Percentiles rank a stretch among this genome's conserved stretches.
phyloP scores from a whole-genome alignment of 768 basidiomycete species.

The Leccinum olivaceopallidum region DNA sequence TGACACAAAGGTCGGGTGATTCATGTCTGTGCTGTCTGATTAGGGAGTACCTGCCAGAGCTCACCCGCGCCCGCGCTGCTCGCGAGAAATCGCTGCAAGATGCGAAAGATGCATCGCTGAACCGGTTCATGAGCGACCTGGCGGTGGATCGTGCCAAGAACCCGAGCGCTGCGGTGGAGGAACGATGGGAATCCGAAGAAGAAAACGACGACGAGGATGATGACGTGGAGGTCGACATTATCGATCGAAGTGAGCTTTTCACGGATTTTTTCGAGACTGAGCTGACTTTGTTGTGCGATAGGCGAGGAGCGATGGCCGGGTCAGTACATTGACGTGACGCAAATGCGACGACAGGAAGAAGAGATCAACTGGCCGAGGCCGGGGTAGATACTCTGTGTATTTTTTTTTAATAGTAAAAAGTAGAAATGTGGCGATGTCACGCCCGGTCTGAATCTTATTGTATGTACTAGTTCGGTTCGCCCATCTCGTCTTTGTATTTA shows the following conservation, averaged over 20 bases:
- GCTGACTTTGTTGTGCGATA: constrained; percentile 29
- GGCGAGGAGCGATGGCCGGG: constrained; percentile 72
- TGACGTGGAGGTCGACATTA: constrained; percentile 52
- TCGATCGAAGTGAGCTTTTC: constrained; percentile 65
- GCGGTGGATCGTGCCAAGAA: constrained; percentile 68
- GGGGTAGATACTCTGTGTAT: constrained; percentile 35
- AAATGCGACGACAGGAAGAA: constrained; percentile 54
- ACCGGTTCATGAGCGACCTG: constrained; percentile 77
- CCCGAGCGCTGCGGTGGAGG: constrained; percentile 53
- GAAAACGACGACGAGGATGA: constrained; percentile 59
- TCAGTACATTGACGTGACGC: constrained; percentile 75
- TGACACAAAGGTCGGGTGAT: constrained; percentile 8
- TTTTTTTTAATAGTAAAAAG: neutral
- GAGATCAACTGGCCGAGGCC: constrained; percentile 75
- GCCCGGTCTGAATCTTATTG: constrained; percentile 7
- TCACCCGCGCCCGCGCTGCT: constrained; percentile 65
- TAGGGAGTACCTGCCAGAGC: constrained; percentile 91
- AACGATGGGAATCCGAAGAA: constrained; percentile 63
- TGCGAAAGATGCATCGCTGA: constrained; percentile 75
- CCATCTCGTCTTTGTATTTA: constrained; percentile 16
- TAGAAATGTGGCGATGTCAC: constrained; percentile 18
- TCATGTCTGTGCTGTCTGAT: constrained; percentile 2
- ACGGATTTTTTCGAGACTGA: constrained; percentile 1
- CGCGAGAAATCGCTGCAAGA: constrained; percentile 65
- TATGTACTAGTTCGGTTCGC: constrained; percentile 16